Conservation (phyloP, 768 basidiomycete species). For the Lactarius indigo region DNA sequence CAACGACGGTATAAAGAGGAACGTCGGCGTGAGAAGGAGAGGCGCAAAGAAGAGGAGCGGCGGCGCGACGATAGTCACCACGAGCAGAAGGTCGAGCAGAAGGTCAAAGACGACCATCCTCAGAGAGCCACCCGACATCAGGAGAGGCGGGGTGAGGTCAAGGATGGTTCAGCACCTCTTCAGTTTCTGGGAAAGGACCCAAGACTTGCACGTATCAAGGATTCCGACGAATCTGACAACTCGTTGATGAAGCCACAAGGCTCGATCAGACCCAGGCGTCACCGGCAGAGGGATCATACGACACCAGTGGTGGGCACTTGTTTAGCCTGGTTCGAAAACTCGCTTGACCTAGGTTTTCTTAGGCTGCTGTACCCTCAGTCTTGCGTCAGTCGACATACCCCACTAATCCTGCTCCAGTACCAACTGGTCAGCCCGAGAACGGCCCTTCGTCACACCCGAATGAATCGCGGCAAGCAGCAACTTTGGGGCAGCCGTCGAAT, state of each 20-base stretch:
- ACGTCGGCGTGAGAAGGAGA: constrained; percentile 25
- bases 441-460: neutral
- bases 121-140: constrained; percentile 14
- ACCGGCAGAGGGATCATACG: constrained; percentile 13
- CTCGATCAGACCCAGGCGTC: constrained; percentile 20
- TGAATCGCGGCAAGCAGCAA: constrained; percentile 8
- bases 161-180: constrained; percentile 26
- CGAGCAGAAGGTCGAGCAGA: constrained; percentile 27
- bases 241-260: constrained; percentile 17
- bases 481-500: constrained; percentile 4
- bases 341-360: constrained; percentile 2
- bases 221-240: constrained; percentile 27
- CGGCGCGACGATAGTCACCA: constrained; percentile 23
- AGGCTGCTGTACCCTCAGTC: constrained; percentile 17
- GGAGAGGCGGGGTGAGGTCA: constrained; percentile 20
- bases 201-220: constrained; percentile 24
- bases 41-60: constrained; percentile 24
- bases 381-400: constrained; percentile 14
- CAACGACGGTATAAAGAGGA: constrained; percentile 26
- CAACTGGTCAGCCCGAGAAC: constrained; percentile 5
- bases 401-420: neutral
- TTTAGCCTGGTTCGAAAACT: neutral
- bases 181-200: constrained; percentile 10
- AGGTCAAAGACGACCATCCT: constrained; percentile 22
- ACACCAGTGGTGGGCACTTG: constrained; percentile 1